A percentile compares a stretch with the other conserved stretches of the same genome.
phyloP scores from a whole-genome alignment of 2,329 filamentous ascomycete genomes.

The Pseudogymnoascus sp. region DNA sequence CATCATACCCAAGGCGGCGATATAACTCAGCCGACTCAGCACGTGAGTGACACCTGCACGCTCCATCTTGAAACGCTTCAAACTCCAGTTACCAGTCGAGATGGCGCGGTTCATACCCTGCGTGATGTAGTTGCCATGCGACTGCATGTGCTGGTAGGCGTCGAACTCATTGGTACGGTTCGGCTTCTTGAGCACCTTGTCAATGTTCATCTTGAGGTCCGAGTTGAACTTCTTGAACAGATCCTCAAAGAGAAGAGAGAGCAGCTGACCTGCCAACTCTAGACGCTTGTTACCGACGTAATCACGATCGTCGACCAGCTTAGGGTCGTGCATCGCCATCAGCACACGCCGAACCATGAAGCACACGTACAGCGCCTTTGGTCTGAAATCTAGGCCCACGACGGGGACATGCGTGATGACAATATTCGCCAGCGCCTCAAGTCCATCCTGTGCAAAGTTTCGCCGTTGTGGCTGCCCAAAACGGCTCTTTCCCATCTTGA shows the following conservation, averaged over 20 bases:
- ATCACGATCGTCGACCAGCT: conserved; percentile 88
- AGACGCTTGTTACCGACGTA: conserved; percentile 97
- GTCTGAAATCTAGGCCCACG: conserved; percentile 83
- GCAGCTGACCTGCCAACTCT: conserved; percentile 86
- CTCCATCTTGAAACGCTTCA: conserved; percentile 99
- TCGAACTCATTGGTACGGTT: conserved; percentile 85
- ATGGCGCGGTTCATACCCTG: conserved; percentile 92
- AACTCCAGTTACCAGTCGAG: conserved; percentile 93
- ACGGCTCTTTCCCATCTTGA: conserved; percentile 69
- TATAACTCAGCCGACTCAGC: conserved; percentile 89
- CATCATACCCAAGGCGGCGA: conserved; percentile 98
- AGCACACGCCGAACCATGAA: conserved; percentile 96
- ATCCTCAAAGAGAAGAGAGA: conserved; percentile 93
- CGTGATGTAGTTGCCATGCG: conserved; percentile 80
- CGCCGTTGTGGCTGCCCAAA: conserved; percentile 50
- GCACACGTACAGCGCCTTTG: conserved; percentile 93
- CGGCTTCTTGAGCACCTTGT: conserved; percentile 91
- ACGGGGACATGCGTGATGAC: conserved; percentile 94
- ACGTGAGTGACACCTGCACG: conserved; percentile 94
- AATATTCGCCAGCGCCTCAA: conserved; percentile 86
- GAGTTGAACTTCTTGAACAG: conserved; percentile 91
- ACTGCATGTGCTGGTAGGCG: conserved; percentile 73
- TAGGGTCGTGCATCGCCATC: conserved; percentile 85
- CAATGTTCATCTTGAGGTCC: conserved; percentile 85
- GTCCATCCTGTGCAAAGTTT: conserved; percentile 81